Evolutionary conservation across 75 land plant genomes (phyloP).

Genomic region (Selaginella moellendorffii): DNA sequence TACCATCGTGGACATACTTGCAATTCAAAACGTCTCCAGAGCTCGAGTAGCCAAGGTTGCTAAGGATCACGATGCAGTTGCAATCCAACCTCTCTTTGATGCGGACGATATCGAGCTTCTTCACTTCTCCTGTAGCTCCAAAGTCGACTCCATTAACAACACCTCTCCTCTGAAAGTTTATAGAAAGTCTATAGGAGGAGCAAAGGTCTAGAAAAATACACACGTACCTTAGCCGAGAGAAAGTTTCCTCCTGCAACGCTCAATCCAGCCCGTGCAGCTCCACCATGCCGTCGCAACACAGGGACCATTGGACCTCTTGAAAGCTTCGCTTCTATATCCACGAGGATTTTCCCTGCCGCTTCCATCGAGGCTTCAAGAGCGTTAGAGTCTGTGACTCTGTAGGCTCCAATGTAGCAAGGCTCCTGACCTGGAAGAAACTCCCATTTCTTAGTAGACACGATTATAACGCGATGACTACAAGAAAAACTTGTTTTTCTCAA

Average conservation of each 20-base stretch:
- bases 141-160: constrained; percentile 80
- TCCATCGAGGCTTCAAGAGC: constrained; percentile 88
- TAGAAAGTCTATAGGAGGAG: neutral
- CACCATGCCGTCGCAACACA: constrained; percentile 77
- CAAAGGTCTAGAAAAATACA: too few relatives aligned
- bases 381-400: constrained; percentile 72
- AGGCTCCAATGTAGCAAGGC: constrained; percentile 69
- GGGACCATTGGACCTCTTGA: constrained; percentile 87
- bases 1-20: constrained; percentile 52
- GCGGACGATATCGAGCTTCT: constrained; percentile 64
- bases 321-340: constrained; percentile 76
- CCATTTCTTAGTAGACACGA: too few relatives aligned
- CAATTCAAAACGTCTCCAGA: constrained; percentile 96
- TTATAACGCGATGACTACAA: too few relatives aligned
- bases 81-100: constrained; percentile 69
- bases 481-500: too few relatives aligned
- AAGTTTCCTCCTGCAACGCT: constrained; percentile 94
- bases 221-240: constrained; percentile 77
- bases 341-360: constrained; percentile 71
- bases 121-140: constrained; percentile 90
- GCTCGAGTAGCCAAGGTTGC: constrained; percentile 87
- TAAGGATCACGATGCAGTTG: constrained; percentile 73
- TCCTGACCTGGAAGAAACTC: constrained; percentile 39
- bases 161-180: constrained; percentile 52
- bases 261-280: constrained; percentile 66